Conservation (phyloP, 23 red algal genomes). For the Cyanidiococcus yangmingshanensis region DNA sequence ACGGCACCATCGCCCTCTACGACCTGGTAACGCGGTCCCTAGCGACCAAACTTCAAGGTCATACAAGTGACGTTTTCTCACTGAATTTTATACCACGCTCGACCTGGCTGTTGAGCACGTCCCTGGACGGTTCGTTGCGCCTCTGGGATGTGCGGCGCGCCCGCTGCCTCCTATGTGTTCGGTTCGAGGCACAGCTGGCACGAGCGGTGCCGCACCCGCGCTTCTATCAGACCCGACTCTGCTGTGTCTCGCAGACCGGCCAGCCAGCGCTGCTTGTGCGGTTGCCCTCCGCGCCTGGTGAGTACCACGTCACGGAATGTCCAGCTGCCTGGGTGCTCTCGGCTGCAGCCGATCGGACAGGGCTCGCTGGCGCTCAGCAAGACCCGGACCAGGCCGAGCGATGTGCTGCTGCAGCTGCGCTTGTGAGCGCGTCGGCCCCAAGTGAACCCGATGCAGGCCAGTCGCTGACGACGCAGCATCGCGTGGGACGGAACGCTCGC, state of each 20-base stretch:
- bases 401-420: not conserved
- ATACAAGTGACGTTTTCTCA: constrained; percentile 2
- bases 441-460: not conserved
- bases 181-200: constrained; percentile 6
- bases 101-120: constrained; percentile 6
- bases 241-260: constrained; percentile 13
- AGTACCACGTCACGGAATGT: not conserved
- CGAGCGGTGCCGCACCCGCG: not conserved
- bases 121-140: not conserved
- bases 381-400: not conserved
- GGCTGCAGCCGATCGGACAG: not conserved
- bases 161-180: not conserved
- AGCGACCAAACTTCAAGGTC: not conserved
- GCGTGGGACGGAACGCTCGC: not conserved
- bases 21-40: constrained; percentile 1
- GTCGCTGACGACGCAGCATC: not conserved
- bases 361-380: not conserved
- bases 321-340: not conserved
- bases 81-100: not conserved
- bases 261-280: not conserved
- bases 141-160: not conserved
- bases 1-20: constrained; percentile 4
- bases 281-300: not conserved
- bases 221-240: not conserved
- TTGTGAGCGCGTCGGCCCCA: not conserved